Conservation (phyloP, 1,139 yeast genomes). For the Blastobotrys raffinosifermentans region DNA sequence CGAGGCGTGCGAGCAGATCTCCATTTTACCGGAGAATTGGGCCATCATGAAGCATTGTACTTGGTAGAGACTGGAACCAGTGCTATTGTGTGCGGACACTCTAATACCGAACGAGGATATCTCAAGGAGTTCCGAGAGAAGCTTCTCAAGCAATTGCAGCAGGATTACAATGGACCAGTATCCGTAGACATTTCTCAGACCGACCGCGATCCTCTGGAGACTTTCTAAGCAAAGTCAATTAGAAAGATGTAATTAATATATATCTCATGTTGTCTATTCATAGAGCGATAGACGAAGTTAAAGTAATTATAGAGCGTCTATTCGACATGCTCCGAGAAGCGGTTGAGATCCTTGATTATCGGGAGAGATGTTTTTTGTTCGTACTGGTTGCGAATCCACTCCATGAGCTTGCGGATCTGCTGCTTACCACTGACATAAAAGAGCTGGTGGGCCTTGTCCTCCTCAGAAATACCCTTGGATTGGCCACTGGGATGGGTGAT, state of each 20-base stretch:
- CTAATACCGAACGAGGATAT: conserved; percentile 90
- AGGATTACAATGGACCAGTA: conserved; percentile 30
- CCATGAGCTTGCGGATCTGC: conserved; percentile 19
- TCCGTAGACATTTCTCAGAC: conserved; percentile 43
- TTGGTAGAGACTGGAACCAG: conserved; percentile 67
- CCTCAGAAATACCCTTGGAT: conserved; percentile 2
- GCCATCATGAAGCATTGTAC: conserved; percentile 83
- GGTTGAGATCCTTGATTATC: conserved; percentile 2
- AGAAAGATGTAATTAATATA: too few species aligned
- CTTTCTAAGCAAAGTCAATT: conserved; percentile 24
- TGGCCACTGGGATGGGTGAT: conserved; percentile 15
- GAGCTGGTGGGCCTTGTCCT: conserved; percentile 9
- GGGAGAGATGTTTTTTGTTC: conserved; percentile 3
- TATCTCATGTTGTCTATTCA: too few species aligned
- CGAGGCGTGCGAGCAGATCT: conserved; percentile 65
- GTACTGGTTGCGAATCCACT: conserved; percentile 24
- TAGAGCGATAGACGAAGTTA: too few species aligned
- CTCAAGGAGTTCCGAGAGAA: conserved; percentile 48
- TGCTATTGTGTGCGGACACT: conserved; percentile 77
- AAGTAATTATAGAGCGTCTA: too few species aligned
- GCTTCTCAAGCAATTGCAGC: conserved; percentile 39
- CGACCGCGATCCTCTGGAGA: conserved; percentile 54
- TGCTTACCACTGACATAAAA: conserved; percentile 24
- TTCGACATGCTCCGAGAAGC: conserved; percentile 4
- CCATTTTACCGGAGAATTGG: conserved; percentile 83